These are phyloP conservation scores for Dichomitus squalens DNA, from an alignment of 1,284 basidiomycete species.

Conservation along the genomic window DNA sequence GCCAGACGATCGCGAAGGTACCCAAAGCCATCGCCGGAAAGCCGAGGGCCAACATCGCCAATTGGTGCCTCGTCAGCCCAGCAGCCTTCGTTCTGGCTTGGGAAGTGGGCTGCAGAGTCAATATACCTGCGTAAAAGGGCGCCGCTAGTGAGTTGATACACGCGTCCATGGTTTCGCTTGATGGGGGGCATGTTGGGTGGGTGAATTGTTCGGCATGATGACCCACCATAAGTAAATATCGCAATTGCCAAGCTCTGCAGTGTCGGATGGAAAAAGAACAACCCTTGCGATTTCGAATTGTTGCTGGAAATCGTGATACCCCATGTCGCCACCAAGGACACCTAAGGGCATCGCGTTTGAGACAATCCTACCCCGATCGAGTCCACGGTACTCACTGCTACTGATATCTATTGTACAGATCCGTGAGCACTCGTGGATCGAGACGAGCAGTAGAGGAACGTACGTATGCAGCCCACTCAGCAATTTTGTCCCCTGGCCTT, in stretches of 20 bases:
- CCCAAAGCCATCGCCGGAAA: constrained; percentile 59
- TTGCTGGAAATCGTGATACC: constrained; percentile 47
- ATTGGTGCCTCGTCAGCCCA: constrained; percentile 66
- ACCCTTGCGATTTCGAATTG: constrained; percentile 49
- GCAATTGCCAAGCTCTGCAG: constrained; percentile 58
- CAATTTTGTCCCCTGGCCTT: constrained; percentile 42
- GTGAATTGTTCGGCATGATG: not conserved
- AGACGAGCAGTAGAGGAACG: constrained; percentile 19
- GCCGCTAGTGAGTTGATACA: not conserved
- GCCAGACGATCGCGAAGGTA: constrained; percentile 52
- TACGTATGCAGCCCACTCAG: constrained; percentile 43
- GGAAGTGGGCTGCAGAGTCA: constrained; percentile 76
- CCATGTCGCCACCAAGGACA: constrained; percentile 56
- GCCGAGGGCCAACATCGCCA: constrained; percentile 53
- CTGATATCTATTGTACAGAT: constrained; percentile 23
- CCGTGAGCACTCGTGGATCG: not conserved
- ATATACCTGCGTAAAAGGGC: constrained; percentile 48
- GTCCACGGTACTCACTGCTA: constrained; percentile 28
- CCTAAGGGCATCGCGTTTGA: constrained; percentile 32
- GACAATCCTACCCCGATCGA: not conserved
- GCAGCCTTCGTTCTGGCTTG: constrained; percentile 65
- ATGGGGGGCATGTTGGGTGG: constrained; percentile 4
- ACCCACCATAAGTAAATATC: constrained; percentile 60
- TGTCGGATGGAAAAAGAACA: constrained; percentile 68
- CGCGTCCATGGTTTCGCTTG: too few species aligned